Evolutionary conservation across 805 yeast genomes (phyloP), one percentile per base, ranked within the genome.

Genomic region (Millerozyma acaciae): DNA sequence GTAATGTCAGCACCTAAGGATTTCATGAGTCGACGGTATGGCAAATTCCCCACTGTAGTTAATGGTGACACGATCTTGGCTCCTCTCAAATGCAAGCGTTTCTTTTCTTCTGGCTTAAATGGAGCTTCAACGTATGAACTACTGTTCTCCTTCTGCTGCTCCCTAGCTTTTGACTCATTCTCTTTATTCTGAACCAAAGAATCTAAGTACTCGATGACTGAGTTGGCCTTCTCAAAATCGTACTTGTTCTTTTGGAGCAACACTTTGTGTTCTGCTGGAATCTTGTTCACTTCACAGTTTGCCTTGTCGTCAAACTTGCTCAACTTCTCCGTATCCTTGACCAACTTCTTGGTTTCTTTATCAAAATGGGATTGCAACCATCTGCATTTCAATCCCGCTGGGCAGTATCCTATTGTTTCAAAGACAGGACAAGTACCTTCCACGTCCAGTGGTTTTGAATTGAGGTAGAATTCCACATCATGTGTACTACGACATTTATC

Each of bases 31-130:
- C 97, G 74, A 58, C 99, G 81, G 62, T 77, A 93, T 10, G 99
- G 98, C 48, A 93, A 69, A 59, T 93, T 93, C 15, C 99, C 99
- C 5, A 93, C 98, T 0, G 99, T 93, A 21, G 99, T 94, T 42
- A 93, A 71, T 2, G 99, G 99, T 2, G 97, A 86, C 6, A 93
- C 80, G 39, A 93, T 87, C 59, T 88, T 88, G 44, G 90, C 90
- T 28, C 76, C 67, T 21, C 66, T 63, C 33, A 84, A 70, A 51
- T 88, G 66, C 30, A 93, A 53, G 36, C 62, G 70, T 56, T 82
- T 84, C 75, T 93, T 93, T 57, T 93, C 97, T n/a, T 73, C 64
- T 0, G 86, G 70, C 48, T 76, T 77, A 59, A 82, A 77, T 13
- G 88, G 81, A 1, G 95, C 73, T 52, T 90, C 97, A 34, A 76